Base-by-base conservation (phyloP, 805 yeast genomes). In the Yamadazyma phyllophila region DNA sequence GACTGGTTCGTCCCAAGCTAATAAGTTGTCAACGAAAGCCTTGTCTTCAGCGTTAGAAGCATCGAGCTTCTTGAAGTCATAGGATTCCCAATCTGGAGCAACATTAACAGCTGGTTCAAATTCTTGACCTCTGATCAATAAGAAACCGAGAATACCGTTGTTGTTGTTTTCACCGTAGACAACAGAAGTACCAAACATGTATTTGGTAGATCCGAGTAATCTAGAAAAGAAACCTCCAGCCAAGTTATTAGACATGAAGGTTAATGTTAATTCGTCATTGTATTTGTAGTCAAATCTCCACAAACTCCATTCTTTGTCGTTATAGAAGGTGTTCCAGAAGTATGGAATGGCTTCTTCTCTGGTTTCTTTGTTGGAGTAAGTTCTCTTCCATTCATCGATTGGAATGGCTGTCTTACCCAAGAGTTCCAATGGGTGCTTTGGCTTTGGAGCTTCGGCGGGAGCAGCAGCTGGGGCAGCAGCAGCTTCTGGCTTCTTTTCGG, bases 31-130 rank as follows among this genome's bases (percentile, higher is more conserved):
- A 61, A 94, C 71, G 64, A 88, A 88, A 54, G 77, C 87, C 73
- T 78, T 84, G 78, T 80, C 88, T 66, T 81, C 94, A 57, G 80
- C 81, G 58, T 81, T 80, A 61, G 89, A 60, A 51, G 85, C 80
- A 67, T 92, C 97, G 63, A 92, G 78, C 77, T 88, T 83, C 66
- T 81, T 74, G 86, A 80, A 89, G 49, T 67, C 65, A 77, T 88
- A 92, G 41, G 97, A 88, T 77, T 92, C 98, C 96, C 96, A 90
- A 76, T 94, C 99, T 71, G 99, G 97, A 65, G 98, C 99, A 70
- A 94, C 98, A 56, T 92, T 87, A 65, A 92, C 89, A 53, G 97
- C 99, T 70, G 97, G 96, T 47, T 60, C 80, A 66, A 60, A 74
- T 52, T 92, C 96, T 74, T 92, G 88, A 62, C 99, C 99, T 78